Conservation (phyloP, 2,329 filamentous ascomycete genomes). For the Diaporthe citrichinensis region DNA sequence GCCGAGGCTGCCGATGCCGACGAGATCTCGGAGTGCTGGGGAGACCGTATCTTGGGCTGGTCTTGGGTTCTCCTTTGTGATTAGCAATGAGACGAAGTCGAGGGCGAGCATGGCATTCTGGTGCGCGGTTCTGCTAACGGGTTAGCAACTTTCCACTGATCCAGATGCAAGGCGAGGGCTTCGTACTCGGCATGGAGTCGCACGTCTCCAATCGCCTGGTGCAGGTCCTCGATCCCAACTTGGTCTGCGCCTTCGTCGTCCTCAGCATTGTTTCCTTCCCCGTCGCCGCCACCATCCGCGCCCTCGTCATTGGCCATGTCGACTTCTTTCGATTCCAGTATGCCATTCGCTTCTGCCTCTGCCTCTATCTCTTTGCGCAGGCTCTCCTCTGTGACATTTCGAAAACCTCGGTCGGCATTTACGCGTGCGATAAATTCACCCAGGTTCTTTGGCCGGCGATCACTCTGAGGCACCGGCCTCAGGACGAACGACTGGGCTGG, state of each 20-base stretch:
- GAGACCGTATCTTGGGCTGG: slow-evolving; percentile 80
- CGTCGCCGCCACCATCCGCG: slow-evolving; percentile 58
- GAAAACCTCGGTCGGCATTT: slow-evolving; percentile 84
- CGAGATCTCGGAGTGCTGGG: slow-evolving; percentile 75
- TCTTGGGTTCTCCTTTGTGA: slow-evolving; percentile 84
- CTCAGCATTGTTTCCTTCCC: slow-evolving; percentile 58
- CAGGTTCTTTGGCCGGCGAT: slow-evolving; percentile 73
- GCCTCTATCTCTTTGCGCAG: slow-evolving; percentile 77
- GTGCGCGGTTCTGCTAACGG: slow-evolving; percentile 60
- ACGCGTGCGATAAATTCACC: slow-evolving; percentile 84
- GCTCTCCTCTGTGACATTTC: slow-evolving; percentile 80
- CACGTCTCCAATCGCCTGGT: slow-evolving; percentile 70
- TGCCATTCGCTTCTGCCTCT: slow-evolving; percentile 57
- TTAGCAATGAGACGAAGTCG: slow-evolving; percentile 85
- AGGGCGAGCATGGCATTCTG: slow-evolving; percentile 78
- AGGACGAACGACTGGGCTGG: slow-evolving; percentile 65
- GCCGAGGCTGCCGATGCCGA: slow-evolving; percentile 82
- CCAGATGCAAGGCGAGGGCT: not conserved
- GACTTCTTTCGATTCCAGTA: slow-evolving; percentile 58
- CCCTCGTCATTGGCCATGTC: slow-evolving; percentile 60
- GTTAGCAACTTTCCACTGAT: not conserved
- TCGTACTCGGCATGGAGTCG: slow-evolving; percentile 70
- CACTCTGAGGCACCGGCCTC: slow-evolving; percentile 72
- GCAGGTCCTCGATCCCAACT: slow-evolving; percentile 57
- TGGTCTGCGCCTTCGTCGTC: slow-evolving; percentile 59